Percentiles rank a stretch among this genome's conserved stretches.
Evolutionary conservation across 106 monocot genomes (phyloP).

Genomic region (Agapanthus africanus): DNA sequence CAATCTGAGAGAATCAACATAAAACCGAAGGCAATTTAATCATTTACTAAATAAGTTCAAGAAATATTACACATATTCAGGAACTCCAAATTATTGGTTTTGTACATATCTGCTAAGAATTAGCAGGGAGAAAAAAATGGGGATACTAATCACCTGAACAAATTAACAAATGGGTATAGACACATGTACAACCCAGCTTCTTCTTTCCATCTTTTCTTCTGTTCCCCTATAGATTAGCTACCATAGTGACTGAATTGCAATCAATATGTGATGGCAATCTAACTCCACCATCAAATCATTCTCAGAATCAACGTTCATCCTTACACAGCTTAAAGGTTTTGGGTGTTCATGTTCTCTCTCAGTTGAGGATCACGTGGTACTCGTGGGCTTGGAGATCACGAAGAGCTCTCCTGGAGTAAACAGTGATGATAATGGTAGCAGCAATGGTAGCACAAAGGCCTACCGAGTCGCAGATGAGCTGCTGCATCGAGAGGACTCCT

Average conservation of each 20-base stretch:
- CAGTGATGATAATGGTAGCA: slow-evolving; percentile 7
- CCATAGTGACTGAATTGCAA: too few relatives aligned
- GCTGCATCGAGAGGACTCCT: background rate
- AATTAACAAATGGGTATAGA: background rate
- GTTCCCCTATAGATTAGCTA: too few relatives aligned
- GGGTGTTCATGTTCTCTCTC: too few relatives aligned
- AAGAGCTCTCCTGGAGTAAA: slow-evolving; percentile 6
- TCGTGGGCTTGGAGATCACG: slow-evolving; percentile 3
- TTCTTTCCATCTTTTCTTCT: background rate
- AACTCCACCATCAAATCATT: too few relatives aligned
- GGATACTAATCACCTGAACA: background rate
- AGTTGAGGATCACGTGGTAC: too few relatives aligned
- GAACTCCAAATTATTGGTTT: background rate
- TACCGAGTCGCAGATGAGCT: background rate
- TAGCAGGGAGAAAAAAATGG: background rate
- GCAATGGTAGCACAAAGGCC: slow-evolving; percentile 8
- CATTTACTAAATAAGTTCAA: background rate
- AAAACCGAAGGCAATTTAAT: background rate
- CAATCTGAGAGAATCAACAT: background rate
- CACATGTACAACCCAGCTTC: background rate
- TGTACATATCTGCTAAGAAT: background rate
- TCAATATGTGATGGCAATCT: too few relatives aligned
- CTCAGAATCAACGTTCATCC: too few relatives aligned
- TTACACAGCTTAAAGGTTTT: too few relatives aligned
- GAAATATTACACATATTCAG: background rate